Conservation (phyloP, 2,329 filamentous ascomycete species). For the Chaetomium globosum region DNA sequence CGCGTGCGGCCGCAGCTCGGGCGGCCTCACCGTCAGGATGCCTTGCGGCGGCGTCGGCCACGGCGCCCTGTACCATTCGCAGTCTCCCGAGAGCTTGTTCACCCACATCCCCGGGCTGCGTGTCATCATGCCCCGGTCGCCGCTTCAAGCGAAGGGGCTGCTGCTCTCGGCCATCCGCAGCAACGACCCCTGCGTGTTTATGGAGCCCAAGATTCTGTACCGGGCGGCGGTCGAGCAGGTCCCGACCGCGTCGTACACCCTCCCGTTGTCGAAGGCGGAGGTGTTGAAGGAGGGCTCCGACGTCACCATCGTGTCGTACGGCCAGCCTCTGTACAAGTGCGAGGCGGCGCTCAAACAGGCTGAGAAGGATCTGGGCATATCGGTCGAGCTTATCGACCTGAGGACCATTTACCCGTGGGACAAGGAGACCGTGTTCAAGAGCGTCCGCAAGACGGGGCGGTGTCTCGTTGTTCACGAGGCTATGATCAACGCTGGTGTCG, state of each 20-base stretch:
- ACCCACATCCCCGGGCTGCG: constrained; percentile 82
- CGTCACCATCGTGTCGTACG: constrained; percentile 84
- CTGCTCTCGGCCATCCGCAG: constrained; percentile 73
- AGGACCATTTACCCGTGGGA: constrained; percentile 93
- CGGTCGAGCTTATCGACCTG: constrained; percentile 83
- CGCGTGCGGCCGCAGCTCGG: constrained; percentile 60
- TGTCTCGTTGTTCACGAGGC: constrained; percentile 90
- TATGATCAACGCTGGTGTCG: constrained; percentile 86
- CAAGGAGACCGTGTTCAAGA: constrained; percentile 74
- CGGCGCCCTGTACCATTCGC: constrained; percentile 83
- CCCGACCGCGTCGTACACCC: constrained; percentile 75
- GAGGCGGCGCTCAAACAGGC: constrained; percentile 74
- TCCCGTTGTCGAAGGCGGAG: constrained; percentile 85
- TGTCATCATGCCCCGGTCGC: constrained; percentile 84
- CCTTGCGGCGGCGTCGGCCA: constrained; percentile 88
- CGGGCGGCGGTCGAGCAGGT: constrained; percentile 91
- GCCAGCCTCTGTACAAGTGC: constrained; percentile 85
- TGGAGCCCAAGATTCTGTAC: constrained; percentile 94
- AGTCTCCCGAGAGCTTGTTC: constrained; percentile 86
- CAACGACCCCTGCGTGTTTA: constrained; percentile 87
- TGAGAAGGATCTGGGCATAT: constrained; percentile 73
- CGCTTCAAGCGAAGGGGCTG: constrained; percentile 84
- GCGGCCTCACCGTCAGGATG: constrained; percentile 86
- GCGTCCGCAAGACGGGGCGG: constrained; percentile 82
- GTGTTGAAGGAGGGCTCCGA: constrained; percentile 78